These are phyloP conservation scores for Zygosaccharomyces sapae DNA, from an alignment of 1,139 yeast species.

Conservation along the genomic window DNA sequence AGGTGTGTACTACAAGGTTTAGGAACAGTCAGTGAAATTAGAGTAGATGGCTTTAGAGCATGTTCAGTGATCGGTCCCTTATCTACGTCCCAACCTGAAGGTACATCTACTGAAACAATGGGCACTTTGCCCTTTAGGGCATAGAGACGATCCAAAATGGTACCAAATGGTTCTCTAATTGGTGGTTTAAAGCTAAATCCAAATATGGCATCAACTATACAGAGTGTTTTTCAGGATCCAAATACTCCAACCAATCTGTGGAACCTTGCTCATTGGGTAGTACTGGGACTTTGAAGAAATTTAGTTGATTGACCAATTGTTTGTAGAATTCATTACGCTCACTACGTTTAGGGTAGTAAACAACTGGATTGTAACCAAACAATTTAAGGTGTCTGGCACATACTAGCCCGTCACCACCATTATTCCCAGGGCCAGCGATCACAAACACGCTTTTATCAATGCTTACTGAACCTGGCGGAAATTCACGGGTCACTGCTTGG, in stretches of 20 bases:
- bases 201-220: constrained; percentile 75
- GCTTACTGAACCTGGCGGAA: constrained; percentile 41
- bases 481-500: constrained; percentile 67
- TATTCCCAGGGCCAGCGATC: constrained; percentile 91
- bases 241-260: constrained; percentile 26
- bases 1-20: constrained; percentile 72
- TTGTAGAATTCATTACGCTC: constrained; percentile 39
- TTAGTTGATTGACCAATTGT: constrained; percentile 38
- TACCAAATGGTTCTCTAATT: constrained; percentile 70
- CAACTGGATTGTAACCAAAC: constrained; percentile 71
- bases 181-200: constrained; percentile 95
- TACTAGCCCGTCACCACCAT: constrained; percentile 94
- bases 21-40: constrained; percentile 89
- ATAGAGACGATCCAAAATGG: constrained; percentile 49
- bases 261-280: constrained; percentile 20
- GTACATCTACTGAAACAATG: constrained; percentile 81
- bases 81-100: constrained; percentile 97
- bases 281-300: constrained; percentile 34
- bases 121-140: constrained; percentile 43
- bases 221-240: constrained; percentile 27
- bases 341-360: constrained; percentile 64
- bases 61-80: constrained; percentile 60
- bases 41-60: constrained; percentile 51
- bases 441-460: constrained; percentile 50
- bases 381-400: constrained; percentile 86